Evolutionary conservation across 306 rosid species (phyloP).

Genomic region (Cicer judaicum): DNA sequence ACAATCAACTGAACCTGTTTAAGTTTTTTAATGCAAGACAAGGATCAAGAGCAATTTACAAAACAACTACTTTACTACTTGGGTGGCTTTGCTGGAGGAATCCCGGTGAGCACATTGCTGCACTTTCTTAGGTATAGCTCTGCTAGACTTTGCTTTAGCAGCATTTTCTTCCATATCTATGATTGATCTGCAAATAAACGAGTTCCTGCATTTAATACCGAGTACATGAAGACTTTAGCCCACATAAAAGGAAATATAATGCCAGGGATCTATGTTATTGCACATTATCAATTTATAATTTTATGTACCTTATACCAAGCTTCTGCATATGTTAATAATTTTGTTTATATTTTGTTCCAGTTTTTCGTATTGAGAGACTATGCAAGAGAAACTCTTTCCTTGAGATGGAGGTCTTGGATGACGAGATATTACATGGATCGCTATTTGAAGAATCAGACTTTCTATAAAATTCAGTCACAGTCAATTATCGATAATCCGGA

Average conservation of each 20-base stretch:
- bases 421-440: conserved; percentile 94
- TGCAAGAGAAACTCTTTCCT: conserved; percentile 83
- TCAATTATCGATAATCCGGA: conserved; percentile 96
- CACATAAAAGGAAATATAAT: background rate
- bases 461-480: conserved; percentile 93
- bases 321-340: conserved; percentile 41
- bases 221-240: conserved; percentile 20
- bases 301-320: conserved; percentile 22
- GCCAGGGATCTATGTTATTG: conserved; percentile 3
- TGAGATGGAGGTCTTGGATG: conserved; percentile 99
- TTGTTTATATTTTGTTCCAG: conserved; percentile 52
- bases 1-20: conserved; percentile 46
- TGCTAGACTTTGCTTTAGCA: conserved; percentile 55
- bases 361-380: conserved; percentile 90
- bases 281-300: conserved; percentile 3
- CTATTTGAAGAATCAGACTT: conserved; percentile 77
- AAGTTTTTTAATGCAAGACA: conserved; percentile 66
- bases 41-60: conserved; percentile 93
- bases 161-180: conserved; percentile 18
- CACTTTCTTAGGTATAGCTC: conserved; percentile 90
- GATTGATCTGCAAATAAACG: conserved; percentile 12
- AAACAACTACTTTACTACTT: conserved; percentile 91
- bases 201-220: background rate
- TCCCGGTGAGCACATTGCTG: conserved; percentile 99
- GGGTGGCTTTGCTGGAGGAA: conserved; percentile 92